Evolutionary conservation across 1,284 basidiomycete genomes (phyloP), one percentile per base, ranked within the genome.

Genomic region (Cystobasidium pallidum): DNA sequence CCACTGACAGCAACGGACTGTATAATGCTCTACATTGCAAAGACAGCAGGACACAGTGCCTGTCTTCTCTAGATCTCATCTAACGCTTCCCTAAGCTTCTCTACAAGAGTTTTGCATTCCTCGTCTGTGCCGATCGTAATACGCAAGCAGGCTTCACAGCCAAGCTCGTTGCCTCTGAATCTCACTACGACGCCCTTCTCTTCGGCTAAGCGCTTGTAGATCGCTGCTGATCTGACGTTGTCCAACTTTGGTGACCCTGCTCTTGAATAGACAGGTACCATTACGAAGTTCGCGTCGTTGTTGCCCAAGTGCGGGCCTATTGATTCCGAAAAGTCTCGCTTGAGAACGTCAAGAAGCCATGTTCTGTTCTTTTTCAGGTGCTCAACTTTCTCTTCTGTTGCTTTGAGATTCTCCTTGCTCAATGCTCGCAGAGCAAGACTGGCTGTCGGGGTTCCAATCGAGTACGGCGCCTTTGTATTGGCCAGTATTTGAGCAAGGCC

Each of bases 391-490:
- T 19, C 10, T 59, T 71, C 51, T 39, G 47, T 71, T 17, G 24
- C 30, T 32, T 49, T 45, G 10, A 71, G 59, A n/a, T 71, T 71
- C 61, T 82, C 78, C 0, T 87, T 84, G 0, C 89, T 87, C 41
- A 92, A 85, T 0, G 95, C 92, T 11, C 90, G 85, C 15, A 89
- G 82, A 0, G 93, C 94, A 34, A 98, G 86, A 58, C 87, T 84
- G 7, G 95, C 92, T 2, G 93, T 92, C 0, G 94, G 94, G 0
- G 90, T 87, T 15, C 94, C 95, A 76, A 99, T 89, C 81, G 97
- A 97, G 85, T 99, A 99, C 0, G 95, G 95, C 0, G 95, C 96
- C 82, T 99, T 99, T 65, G 95, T 92, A 81, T 98, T 99, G 78
- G 89, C 88, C 74, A 99, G 87, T 76, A 98, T 87, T 80, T 95